phyloP scores from a whole-genome alignment of 192 early-diverging fungal genomes.

The Coemansia sp. region DNA sequence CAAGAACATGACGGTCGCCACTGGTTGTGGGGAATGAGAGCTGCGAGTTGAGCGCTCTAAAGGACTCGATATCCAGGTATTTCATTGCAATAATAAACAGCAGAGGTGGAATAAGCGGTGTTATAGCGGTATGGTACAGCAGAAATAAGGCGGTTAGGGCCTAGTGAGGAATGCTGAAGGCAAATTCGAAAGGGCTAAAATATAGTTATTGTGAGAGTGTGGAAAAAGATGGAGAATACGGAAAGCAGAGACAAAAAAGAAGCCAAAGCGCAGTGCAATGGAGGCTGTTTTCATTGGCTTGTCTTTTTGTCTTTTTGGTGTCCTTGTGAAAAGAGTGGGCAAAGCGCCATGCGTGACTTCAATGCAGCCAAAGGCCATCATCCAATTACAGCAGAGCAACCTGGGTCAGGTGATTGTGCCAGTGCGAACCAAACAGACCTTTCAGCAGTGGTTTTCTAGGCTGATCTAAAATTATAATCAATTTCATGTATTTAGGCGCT shows the following conservation, averaged over 20 bases:
- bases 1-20: constrained; percentile 77
- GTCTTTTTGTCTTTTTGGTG: not conserved
- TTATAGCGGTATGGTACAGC: constrained; percentile 12
- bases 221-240: not conserved
- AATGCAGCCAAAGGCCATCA: too few species aligned
- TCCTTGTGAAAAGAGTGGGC: too few species aligned
- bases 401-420: too few species aligned
- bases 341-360: too few species aligned
- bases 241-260: constrained; percentile 5
- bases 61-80: constrained; percentile 76
- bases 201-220: not conserved
- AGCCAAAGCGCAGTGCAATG: constrained; percentile 8
- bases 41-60: constrained; percentile 83
- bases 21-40: constrained; percentile 79
- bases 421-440: too few species aligned
- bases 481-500: too few species aligned
- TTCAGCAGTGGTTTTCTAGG: too few species aligned
- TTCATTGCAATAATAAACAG: constrained; percentile 65
- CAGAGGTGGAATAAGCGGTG: constrained; percentile 3
- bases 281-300: constrained; percentile 4
- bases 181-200: not conserved
- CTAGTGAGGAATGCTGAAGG: not conserved
- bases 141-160: not conserved
- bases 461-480: too few species aligned
- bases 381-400: too few species aligned